A percentile compares a stretch with the other conserved stretches of the same genome.
phyloP scores from a whole-genome alignment of 2,329 filamentous ascomycete genomes.

The Phyllosticta paracitricarpa region DNA sequence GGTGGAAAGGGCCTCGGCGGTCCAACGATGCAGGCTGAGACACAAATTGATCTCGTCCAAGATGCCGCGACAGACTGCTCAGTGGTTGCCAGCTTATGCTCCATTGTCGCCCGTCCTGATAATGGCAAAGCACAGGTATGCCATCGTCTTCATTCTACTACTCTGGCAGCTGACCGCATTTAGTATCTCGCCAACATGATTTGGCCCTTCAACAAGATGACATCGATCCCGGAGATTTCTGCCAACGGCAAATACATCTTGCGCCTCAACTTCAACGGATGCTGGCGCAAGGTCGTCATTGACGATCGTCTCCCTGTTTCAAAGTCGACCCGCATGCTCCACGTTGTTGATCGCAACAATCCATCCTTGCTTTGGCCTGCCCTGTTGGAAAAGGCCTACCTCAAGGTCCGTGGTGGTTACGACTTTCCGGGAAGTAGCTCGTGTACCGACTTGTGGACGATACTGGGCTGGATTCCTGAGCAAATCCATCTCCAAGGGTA shows the following conservation, averaged over 20 bases:
- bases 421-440: conserved; percentile 98
- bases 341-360: conserved; percentile 79
- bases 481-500: conserved; percentile 80
- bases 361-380: conserved; percentile 82
- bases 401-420: conserved; percentile 91
- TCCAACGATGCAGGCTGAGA: conserved; percentile 47
- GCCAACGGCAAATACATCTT: conserved; percentile 82
- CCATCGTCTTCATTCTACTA: background rate
- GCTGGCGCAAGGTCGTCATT: conserved; percentile 74
- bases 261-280: conserved; percentile 92
- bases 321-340: conserved; percentile 62
- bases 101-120: conserved; percentile 59
- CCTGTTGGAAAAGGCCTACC: conserved; percentile 87
- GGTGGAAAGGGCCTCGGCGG: conserved; percentile 20
- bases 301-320: conserved; percentile 82
- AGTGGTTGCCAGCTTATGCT: conserved; percentile 89
- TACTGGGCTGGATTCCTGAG: conserved; percentile 95
- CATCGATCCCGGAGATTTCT: conserved; percentile 51
- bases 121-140: conserved; percentile 59
- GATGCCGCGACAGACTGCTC: conserved; percentile 95
- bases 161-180: background rate
- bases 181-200: conserved; percentile 64
- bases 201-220: conserved; percentile 59
- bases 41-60: conserved; percentile 74
- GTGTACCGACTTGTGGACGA: conserved; percentile 82